Conservation (phyloP, 805 yeast species). For the Babjeviella inositovora region DNA sequence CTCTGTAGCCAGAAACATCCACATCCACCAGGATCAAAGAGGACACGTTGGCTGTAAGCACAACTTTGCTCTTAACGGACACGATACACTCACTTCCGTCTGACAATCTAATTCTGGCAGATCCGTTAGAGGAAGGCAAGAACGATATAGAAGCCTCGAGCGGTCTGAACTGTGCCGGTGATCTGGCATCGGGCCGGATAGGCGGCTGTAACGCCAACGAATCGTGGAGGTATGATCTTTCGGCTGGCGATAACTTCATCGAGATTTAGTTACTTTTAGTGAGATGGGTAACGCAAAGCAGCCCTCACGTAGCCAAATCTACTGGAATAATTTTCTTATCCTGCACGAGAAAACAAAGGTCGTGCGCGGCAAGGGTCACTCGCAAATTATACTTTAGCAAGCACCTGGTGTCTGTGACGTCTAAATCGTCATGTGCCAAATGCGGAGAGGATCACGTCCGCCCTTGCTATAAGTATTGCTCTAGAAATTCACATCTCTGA, state of each 20-base stretch:
- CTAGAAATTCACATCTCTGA: too few relatives aligned
- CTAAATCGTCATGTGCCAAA: too few relatives aligned
- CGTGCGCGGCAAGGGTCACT: too few relatives aligned
- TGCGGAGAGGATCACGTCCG: too few relatives aligned
- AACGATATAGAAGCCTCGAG: slow-evolving; percentile 70
- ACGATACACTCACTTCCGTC: slow-evolving; percentile 93
- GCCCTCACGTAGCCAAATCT: too few relatives aligned
- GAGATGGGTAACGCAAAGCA: too few relatives aligned
- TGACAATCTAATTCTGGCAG: slow-evolving; percentile 68
- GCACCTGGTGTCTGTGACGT: too few relatives aligned
- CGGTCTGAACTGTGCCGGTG: slow-evolving; percentile 64
- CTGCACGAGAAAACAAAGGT: too few relatives aligned
- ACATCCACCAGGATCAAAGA: slow-evolving; percentile 61
- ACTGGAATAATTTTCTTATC: too few relatives aligned
- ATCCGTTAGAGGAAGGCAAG: slow-evolving; percentile 81
- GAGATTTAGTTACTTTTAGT: neutral
- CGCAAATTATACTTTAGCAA: too few relatives aligned
- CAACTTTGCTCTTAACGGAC: slow-evolving; percentile 79
- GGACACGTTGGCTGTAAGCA: slow-evolving; percentile 17
- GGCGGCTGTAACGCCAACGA: slow-evolving; percentile 47
- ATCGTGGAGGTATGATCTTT: slow-evolving; percentile 59
- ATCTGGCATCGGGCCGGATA: slow-evolving; percentile 78
- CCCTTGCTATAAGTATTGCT: too few relatives aligned
- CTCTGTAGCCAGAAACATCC: slow-evolving; percentile 68
- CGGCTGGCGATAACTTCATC: slow-evolving; percentile 66